Evolutionary conservation across 2,329 filamentous ascomycete species (phyloP).

Genomic region (Colletotrichum sp.): DNA sequence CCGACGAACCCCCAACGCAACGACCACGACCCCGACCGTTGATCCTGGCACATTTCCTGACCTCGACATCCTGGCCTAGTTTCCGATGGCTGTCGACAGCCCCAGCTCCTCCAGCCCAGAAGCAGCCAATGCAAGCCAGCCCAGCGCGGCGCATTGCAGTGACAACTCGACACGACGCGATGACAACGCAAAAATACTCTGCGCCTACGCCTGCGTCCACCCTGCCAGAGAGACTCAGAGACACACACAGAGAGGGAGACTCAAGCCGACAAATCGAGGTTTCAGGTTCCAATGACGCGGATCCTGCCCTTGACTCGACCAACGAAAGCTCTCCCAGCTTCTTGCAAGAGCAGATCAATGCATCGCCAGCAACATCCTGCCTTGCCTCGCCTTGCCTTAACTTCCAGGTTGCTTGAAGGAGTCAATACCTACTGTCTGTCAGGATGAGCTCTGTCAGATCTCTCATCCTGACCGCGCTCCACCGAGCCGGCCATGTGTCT

Average conservation of each 20-base stretch:
- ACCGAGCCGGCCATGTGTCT: conserved; percentile 10
- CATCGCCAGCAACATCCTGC: neutral
- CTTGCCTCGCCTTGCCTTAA: neutral
- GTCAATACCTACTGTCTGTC: neutral
- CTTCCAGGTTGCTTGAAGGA: neutral
- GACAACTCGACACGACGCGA: conserved; percentile 1
- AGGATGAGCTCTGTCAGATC: neutral
- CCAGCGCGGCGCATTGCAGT: conserved; percentile 3
- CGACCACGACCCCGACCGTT: neutral
- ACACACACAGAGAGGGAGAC: neutral
- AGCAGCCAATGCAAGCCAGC: neutral
- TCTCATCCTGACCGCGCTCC: neutral
- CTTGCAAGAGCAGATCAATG: neutral
- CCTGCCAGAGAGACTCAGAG: neutral
- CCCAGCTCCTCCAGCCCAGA: neutral
- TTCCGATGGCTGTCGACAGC: neutral
- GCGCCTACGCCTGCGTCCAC: neutral
- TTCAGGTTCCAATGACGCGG: conserved; percentile 5
- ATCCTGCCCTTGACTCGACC: neutral
- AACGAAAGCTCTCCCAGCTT: neutral
- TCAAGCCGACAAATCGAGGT: neutral
- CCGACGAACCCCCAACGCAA: neutral
- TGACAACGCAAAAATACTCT: conserved; percentile 1
- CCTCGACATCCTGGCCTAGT: neutral
- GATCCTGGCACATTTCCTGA: neutral